These are phyloP conservation scores for Lentinula guzmanii DNA, from an alignment of 768 basidiomycete genomes.

Conservation along the genomic window DNA sequence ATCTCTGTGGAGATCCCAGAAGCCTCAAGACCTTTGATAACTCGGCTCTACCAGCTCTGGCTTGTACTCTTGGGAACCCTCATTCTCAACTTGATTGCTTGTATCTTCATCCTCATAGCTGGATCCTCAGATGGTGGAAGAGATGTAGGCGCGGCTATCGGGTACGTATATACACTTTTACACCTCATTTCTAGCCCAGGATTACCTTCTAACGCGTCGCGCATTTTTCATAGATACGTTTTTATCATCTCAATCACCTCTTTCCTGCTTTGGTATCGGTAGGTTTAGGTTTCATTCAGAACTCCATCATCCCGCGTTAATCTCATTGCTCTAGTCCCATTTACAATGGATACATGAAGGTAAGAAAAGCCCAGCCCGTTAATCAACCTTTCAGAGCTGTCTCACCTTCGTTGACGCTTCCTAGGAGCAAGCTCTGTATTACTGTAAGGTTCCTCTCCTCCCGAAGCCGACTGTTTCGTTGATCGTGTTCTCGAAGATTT, in stretches of 20 bases:
- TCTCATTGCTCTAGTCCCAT: constrained; percentile 57
- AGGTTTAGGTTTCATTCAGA: constrained; percentile 19
- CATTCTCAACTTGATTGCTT: constrained; percentile 85
- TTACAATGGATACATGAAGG: constrained; percentile 98
- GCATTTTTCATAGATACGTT: constrained; percentile 51
- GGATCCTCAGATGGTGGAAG: constrained; percentile 72
- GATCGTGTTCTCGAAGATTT: constrained; percentile 53
- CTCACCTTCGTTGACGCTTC: constrained; percentile 7
- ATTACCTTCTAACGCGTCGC: constrained; percentile 9
- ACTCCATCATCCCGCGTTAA: constrained; percentile 8
- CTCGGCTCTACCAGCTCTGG: constrained; percentile 90
- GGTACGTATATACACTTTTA: constrained; percentile 40
- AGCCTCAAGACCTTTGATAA: constrained; percentile 70
- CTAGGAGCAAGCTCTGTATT: constrained; percentile 91
- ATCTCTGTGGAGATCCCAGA: constrained; percentile 89
- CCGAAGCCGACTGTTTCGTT: constrained; percentile 19
- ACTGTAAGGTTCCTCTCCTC: constrained; percentile 53
- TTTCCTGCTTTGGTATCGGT: constrained; percentile 96
- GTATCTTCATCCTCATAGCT: constrained; percentile 76
- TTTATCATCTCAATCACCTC: constrained; percentile 72
- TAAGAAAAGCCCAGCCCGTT: constrained; percentile 23
- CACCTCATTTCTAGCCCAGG: not conserved
- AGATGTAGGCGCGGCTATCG: constrained; percentile 78
- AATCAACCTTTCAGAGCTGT: not conserved
- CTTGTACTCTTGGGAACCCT: constrained; percentile 79